These are phyloP conservation scores for Ochromonas danica DNA, from an alignment of 108 stramenopile species.

Conservation along the genomic window DNA sequence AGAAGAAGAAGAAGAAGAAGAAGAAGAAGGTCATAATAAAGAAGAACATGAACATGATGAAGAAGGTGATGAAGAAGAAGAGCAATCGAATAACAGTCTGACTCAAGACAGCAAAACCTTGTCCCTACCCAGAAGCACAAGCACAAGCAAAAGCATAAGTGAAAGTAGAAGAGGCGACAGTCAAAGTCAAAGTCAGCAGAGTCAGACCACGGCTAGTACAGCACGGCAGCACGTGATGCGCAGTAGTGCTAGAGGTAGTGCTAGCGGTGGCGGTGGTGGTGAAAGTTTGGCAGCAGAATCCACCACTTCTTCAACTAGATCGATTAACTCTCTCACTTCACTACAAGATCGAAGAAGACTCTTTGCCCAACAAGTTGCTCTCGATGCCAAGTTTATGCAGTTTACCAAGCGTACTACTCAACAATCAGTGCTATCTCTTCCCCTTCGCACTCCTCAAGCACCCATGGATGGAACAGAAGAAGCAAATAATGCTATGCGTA, in stretches of 20 bases:
- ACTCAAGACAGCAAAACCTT: slow-evolving; percentile 15
- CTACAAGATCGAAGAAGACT: neutral
- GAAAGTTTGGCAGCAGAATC: no score
- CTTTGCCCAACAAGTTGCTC: neutral
- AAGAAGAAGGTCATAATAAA: slow-evolving; percentile 17
- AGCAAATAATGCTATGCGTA: neutral
- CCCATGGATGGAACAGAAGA: slow-evolving; percentile 4
- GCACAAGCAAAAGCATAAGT: slow-evolving; percentile 15
- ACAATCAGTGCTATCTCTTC: neutral
- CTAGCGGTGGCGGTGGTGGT: neutral
- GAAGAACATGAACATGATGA: slow-evolving; percentile 16
- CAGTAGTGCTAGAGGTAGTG: slow-evolving; percentile 14
- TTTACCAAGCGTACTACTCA: neutral
- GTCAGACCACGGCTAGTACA: slow-evolving; percentile 13
- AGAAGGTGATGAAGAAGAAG: slow-evolving; percentile 10
- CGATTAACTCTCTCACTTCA: no score
- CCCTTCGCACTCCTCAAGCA: neutral
- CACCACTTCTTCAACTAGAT: no score
- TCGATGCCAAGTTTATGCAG: slow-evolving; percentile 1
- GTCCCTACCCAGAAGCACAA: slow-evolving; percentile 13
- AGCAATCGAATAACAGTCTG: slow-evolving; percentile 15
- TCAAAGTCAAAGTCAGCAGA: slow-evolving; percentile 15
- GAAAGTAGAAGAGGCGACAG: slow-evolving; percentile 14
- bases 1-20: slow-evolving; percentile 16
- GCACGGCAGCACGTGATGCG: slow-evolving; percentile 12